phyloP scores from a whole-genome alignment of 2,329 filamentous ascomycete genomes.

The Bipolaris victoriae region DNA sequence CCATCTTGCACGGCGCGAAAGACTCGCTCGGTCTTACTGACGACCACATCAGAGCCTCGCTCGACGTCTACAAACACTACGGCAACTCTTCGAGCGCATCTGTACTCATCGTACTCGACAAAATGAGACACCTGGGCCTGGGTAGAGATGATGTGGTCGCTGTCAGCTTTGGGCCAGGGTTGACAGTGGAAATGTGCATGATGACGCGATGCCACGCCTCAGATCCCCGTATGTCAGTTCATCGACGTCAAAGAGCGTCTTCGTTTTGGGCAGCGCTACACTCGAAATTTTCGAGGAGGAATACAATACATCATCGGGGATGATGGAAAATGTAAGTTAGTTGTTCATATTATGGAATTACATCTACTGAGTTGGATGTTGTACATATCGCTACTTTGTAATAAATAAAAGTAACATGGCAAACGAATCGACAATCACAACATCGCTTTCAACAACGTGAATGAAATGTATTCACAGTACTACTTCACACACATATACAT shows the following conservation, averaged over 20 bases:
- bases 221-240: neutral
- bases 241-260: neutral
- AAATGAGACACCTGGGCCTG: slow-evolving; percentile 54
- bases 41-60: slow-evolving; percentile 72
- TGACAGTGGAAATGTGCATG: slow-evolving; percentile 72
- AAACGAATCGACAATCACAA: no score
- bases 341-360: neutral
- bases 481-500: no score
- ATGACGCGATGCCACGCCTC: slow-evolving; percentile 55
- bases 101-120: slow-evolving; percentile 70
- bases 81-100: slow-evolving; percentile 73
- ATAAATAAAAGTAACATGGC: no score
- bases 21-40: slow-evolving; percentile 62
- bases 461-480: no score
- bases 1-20: slow-evolving; percentile 70
- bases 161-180: slow-evolving; percentile 73
- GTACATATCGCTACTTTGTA: no score
- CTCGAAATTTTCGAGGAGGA: neutral
- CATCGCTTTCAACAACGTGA: no score
- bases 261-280: neutral
- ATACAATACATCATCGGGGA: neutral
- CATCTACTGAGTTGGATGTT: no score
- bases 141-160: slow-evolving; percentile 67
- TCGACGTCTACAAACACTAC: slow-evolving; percentile 70
- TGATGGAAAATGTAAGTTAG: neutral